phyloP scores from a whole-genome alignment of 176 grass and related monocot genomes.

The Hordeum marinum region DNA sequence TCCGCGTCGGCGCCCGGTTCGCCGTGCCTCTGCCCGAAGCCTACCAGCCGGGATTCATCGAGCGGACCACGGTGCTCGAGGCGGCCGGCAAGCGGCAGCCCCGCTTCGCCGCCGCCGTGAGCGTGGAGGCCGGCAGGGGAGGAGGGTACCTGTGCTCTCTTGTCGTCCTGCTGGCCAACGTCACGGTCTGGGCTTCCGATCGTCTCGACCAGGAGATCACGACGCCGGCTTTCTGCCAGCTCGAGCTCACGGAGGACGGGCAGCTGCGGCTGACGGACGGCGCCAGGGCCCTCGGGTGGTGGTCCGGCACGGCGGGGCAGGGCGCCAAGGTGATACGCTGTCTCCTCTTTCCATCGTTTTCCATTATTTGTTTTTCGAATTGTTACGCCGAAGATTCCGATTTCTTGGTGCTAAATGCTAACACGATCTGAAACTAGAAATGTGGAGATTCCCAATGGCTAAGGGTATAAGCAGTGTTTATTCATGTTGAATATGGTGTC shows the following conservation, averaged over 20 bases:
- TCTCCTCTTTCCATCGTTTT: not conserved
- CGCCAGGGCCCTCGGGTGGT: constrained; percentile 23
- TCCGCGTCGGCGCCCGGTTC: constrained; percentile 19
- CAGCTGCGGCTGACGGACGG: constrained; percentile 39
- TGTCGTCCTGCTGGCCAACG: constrained; percentile 36
- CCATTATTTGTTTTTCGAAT: not conserved
- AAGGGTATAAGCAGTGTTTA: not conserved
- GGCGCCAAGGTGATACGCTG: constrained; percentile 29
- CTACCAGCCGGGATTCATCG: not conserved
- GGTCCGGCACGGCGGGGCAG: constrained; percentile 20
- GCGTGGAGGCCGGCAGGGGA: constrained; percentile 10
- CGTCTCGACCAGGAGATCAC: constrained; percentile 14
- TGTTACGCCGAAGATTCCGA: not conserved
- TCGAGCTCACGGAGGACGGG: constrained; percentile 30
- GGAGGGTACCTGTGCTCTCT: constrained; percentile 25
- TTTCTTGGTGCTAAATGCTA: not conserved
- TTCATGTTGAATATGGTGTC: not conserved
- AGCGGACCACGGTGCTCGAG: constrained; percentile 17
- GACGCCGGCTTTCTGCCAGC: constrained; percentile 6
- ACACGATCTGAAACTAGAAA: not conserved
- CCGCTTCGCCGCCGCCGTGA: constrained; percentile 13
- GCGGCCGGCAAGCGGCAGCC: not conserved
- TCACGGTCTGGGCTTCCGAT: constrained; percentile 44
- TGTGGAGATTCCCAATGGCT: not conserved
- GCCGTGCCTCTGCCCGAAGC: constrained; percentile 12